Base-by-base conservation (phyloP, 805 yeast species). In the Starmerella roubikii region DNA sequence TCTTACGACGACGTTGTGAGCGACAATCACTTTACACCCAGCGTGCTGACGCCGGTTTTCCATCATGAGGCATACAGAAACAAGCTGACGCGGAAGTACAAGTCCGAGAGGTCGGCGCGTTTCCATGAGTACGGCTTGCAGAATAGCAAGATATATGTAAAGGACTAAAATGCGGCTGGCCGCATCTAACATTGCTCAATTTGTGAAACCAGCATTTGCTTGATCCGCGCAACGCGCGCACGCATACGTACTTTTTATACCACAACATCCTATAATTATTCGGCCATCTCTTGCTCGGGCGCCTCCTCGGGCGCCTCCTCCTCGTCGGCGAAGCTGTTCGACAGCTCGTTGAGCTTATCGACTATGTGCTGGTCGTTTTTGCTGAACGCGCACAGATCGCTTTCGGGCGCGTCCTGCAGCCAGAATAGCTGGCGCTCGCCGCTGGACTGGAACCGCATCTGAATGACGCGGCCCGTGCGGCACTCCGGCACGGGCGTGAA, bases 341-440 rank as follows among this genome's bases (percentile, higher is more conserved):
- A 40, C 39, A 73, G 54, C 23, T 67, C 68, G 42, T 67, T 60
- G 34, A 79, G 66, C 48, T 65, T 63, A 17, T 57, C 62, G 29
- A 68, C 51, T 28, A 76, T 61, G 33, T 64, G 65, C 45, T 58
- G 51, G 55, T 83, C 93, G 47, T 69, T 69, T 23, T 58, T 68
- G 21, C 78, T 72, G 60, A 78, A 70, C 53, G 68, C 67, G 38
- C 49, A 44, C 34, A 60, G 53, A 46, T 76, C 79, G 40, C 75
- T 81, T 52, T 74, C 73, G 8, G 76, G 82, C 45, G 71, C 54
- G 48, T 75, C 81, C 59, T 83, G 94, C 60, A 84, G 62, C 94
- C 94, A 83, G 54, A 57, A 67, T 41, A 67, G 47, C 40, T 58
- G 54, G 42, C 69, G 65, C 27, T 77, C 76, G 35, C 80, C 79